Evolutionary conservation across 1,139 yeast species (phyloP), one percentile per base, ranked within the genome.

Genomic region (Yamadazyma dendronema): DNA sequence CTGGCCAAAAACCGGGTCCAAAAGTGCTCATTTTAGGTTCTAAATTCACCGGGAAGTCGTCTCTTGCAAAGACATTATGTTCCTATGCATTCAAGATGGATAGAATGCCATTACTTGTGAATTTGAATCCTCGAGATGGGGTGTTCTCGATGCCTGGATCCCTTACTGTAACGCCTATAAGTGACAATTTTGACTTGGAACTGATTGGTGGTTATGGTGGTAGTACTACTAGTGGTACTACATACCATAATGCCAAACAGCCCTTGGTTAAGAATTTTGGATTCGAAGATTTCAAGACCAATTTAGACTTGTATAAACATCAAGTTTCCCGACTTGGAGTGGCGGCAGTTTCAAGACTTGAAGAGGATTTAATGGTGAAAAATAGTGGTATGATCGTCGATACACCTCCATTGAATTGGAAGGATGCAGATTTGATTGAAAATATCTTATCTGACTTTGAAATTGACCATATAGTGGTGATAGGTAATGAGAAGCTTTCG

Each of bases 251-350:
- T 57, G 88, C 92, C 12, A 87, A 88, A 56, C 95, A 87, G 55
- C 97, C 97, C 0, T 59, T 85, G 21, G 94, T 86, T 8, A 84
- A 85, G 53, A 81, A 76, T 52, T 88, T 72, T 59, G 98, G 98
- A 0, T 72, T 83, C 38, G 85, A 81, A 34, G 63, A 67, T 28
- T 70, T 79, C 17, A 50, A 63, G 3, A 81, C 79, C 12, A 89
- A 89, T 57, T 53, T 74, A 35, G 77, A 74, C 33, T 73, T 79
- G 41, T 92, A 79, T 61, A 74, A 76, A 42, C 67, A 74, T 40
- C 72, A 74, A 33, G 57, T 82, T 1, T 61, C 80, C 1, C 72
- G 78, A 47, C 62, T 90, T 24, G 84, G 88, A 0, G 65, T 72
- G 2, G 77, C 80, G 0, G 81, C 80, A 0, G 56, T 70, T 39